Evolutionary conservation across 2,329 filamentous ascomycete genomes (phyloP).

Genomic region (Aureobasidium leucospermi): DNA sequence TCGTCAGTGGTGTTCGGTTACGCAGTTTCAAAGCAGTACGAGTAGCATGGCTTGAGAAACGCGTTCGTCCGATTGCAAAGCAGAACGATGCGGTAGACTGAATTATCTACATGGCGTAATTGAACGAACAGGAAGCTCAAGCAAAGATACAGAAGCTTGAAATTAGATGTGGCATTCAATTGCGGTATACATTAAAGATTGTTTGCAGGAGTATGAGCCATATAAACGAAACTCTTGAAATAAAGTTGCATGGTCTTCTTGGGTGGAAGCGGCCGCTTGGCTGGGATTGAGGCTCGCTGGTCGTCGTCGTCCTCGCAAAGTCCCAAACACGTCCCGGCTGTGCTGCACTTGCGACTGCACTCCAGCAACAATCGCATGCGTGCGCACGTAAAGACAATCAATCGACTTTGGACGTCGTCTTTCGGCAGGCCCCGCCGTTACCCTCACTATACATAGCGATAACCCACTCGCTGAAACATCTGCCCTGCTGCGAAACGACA

Average conservation of each 20-base stretch:
- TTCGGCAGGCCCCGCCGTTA: neutral
- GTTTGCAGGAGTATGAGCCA: neutral
- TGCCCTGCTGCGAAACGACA: neutral
- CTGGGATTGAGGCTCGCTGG: neutral
- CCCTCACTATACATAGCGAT: neutral
- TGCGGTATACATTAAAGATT: neutral
- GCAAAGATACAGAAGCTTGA: too few species aligned
- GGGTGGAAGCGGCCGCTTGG: neutral
- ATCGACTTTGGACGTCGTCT: slow-evolving; percentile 7
- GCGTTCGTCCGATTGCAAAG: neutral
- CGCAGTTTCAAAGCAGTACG: slow-evolving; percentile 1
- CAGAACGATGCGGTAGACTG: too few species aligned
- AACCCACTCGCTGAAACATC: neutral
- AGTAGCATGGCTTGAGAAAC: neutral
- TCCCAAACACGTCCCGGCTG: neutral
- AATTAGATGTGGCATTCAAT: neutral
- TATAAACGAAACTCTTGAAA: neutral
- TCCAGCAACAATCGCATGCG: slow-evolving; percentile 4
- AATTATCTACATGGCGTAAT: neutral
- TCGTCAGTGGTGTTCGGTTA: neutral
- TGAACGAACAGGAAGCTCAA: neutral
- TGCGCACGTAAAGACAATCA: neutral
- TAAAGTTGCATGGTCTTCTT: slow-evolving; percentile 3
- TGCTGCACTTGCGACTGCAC: neutral
- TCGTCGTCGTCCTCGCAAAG: neutral